Evolutionary conservation across 371 early-diverging fungal species (phyloP), one percentile per base, ranked within the genome.

Genomic region (Mortierella sp.): DNA sequence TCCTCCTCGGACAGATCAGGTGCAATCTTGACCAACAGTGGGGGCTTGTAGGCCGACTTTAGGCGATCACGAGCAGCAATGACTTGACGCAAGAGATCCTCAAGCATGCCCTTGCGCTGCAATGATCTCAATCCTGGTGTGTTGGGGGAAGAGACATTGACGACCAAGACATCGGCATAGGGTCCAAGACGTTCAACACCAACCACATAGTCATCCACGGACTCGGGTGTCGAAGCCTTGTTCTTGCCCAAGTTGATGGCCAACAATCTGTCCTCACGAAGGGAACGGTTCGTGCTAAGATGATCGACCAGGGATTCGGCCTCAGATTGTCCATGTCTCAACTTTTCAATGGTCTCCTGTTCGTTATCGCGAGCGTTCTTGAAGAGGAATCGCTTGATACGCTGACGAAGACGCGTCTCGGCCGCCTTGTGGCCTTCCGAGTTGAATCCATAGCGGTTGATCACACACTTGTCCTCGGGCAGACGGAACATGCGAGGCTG

Each of bases 391-490:
- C 85, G 83, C 84, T 91, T 86, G 74, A 93, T 77, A 43, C 95
- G 87, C 57, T 87, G 74, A 29, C 83, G 83, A 21, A 96, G 85
- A 21, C 93, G 86, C 6, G 83, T 66, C 21, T 70, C 81, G 25
- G 89, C 91, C 12, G 61, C 81, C 18, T 73, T 80, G 68, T 89
- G 89, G 19, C 96, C 96, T 23, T 90, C 91, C 56, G 92, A 93
- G 83, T 95, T 95, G 86, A 96, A 90, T 6, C 96, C 96, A 82
- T 94, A 94, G 30, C 96, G 90, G 83, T 96, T 96, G 68, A 96
- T 93, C 55, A 92, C 88, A 19, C 94, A 92, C 26, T 81, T 76
- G 74, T 90, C 93, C 37, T 85, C 83, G 3, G 84, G 76, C 11
- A 95, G 81, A 14, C 95, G 86, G 85, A 96, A 96, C 81, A 95